Percentiles rank a stretch among this genome's conserved stretches.
These are phyloP conservation scores for Paxillus ammoniavirescens DNA, from an alignment of 768 basidiomycete genomes.

Conservation along the genomic window DNA sequence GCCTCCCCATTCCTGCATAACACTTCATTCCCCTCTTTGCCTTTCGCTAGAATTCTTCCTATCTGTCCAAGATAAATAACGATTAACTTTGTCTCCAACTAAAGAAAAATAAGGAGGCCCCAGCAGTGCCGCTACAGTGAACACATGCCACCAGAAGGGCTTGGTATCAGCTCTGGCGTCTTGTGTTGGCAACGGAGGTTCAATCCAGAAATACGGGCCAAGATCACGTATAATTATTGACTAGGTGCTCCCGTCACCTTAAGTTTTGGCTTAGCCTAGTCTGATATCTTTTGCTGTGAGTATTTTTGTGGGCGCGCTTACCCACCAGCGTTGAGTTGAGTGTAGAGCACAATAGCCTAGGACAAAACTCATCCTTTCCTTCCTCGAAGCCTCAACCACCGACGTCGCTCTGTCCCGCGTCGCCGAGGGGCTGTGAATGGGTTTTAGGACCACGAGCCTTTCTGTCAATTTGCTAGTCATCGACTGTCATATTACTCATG, in stretches of 20 bases:
- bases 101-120: too few species aligned
- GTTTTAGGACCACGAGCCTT: neutral
- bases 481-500: neutral
- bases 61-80: neutral
- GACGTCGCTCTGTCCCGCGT: too few species aligned
- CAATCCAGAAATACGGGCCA: neutral
- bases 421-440: neutral
- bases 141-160: neutral
- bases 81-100: too few species aligned
- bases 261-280: neutral
- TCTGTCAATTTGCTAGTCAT: neutral
- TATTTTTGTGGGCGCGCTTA: conserved; percentile 1
- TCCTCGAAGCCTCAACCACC: neutral
- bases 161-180: neutral
- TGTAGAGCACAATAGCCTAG: neutral
- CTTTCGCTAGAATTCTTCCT: neutral
- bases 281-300: neutral
- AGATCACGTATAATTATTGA: neutral
- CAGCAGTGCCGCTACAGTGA: neutral
- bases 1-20: neutral
- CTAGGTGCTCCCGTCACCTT: neutral
- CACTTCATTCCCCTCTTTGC: neutral
- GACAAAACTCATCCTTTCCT: neutral
- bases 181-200: neutral
- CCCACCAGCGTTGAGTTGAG: neutral